Percentiles rank a stretch among this genome's conserved stretches.
These are phyloP conservation scores for Calocybe cyanea DNA, from an alignment of 768 basidiomycete species.

Conservation along the genomic window DNA sequence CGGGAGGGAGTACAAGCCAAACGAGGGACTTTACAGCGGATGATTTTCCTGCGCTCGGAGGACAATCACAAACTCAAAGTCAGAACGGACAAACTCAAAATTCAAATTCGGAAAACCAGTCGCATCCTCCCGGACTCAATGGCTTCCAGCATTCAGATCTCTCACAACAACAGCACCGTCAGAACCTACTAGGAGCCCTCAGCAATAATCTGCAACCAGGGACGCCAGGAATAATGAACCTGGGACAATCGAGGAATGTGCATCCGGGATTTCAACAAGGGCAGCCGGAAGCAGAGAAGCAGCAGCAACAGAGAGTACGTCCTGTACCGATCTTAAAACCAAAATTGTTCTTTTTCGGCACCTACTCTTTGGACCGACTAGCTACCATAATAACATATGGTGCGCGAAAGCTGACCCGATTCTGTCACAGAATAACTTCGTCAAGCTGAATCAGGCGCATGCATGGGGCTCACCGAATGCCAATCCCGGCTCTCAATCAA, in stretches of 20 bases:
- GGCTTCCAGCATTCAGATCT: slow-evolving; percentile 50
- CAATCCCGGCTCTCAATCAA: slow-evolving; percentile 37
- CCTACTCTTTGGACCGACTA: slow-evolving; percentile 9
- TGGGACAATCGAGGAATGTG: slow-evolving; percentile 42
- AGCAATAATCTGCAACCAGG: slow-evolving; percentile 34
- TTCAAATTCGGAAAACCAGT: slow-evolving; percentile 35
- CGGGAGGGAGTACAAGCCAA: slow-evolving; percentile 32
- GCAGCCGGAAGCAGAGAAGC: slow-evolving; percentile 66
- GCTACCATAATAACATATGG: slow-evolving; percentile 8
- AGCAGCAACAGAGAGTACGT: slow-evolving; percentile 56
- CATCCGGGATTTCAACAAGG: slow-evolving; percentile 54
- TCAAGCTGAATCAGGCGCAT: slow-evolving; percentile 61
- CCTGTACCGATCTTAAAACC: slow-evolving; percentile 10
- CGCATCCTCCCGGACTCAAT: slow-evolving; percentile 77
- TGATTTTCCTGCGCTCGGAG: slow-evolving; percentile 86
- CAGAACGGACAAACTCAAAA: slow-evolving; percentile 33
- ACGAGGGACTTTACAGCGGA: slow-evolving; percentile 78
- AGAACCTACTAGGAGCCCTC: slow-evolving; percentile 53
- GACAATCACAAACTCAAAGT: slow-evolving; percentile 44
- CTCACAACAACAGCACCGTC: slow-evolving; percentile 52
- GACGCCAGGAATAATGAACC: slow-evolving; percentile 69
- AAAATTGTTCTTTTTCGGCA: slow-evolving; percentile 1
- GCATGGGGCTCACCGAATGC: slow-evolving; percentile 63
- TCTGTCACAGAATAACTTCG: slow-evolving; percentile 47
- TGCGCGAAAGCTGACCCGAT: slow-evolving; percentile 15